phyloP scores from a whole-genome alignment of 345 rosid genomes.

The Syzygium aqueum region DNA sequence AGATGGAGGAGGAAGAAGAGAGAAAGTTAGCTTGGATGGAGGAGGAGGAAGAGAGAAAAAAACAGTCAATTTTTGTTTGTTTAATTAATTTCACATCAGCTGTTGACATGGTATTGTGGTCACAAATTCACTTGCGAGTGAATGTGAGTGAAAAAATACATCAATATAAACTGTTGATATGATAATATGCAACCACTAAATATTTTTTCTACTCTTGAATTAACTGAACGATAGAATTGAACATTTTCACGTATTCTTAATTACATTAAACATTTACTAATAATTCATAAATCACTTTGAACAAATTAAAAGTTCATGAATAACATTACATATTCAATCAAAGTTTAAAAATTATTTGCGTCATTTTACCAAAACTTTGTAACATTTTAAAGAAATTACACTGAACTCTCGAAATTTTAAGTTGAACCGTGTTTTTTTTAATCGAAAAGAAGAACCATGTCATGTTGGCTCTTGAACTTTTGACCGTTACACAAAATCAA shows the following conservation, averaged over 20 bases:
- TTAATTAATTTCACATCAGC: not conserved
- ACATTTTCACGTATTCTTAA: not conserved
- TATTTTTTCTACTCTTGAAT: not conserved
- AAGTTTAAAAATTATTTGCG: not conserved
- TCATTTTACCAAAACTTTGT: not conserved
- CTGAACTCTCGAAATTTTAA: not conserved
- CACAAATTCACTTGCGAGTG: not conserved
- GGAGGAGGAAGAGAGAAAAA: too few species aligned
- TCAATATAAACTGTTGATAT: too few species aligned
- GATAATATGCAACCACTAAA: not conserved
- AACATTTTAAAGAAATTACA: not conserved
- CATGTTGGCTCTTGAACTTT: not conserved
- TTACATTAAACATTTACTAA: not conserved
- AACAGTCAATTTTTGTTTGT: not conserved
- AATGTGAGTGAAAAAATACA: not conserved
- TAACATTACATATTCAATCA: accelerated
- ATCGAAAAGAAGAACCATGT: too few species aligned
- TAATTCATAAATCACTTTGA: not conserved
- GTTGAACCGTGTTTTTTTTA: too few species aligned
- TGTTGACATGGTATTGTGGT: accelerated
- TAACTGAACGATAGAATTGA: accelerated
- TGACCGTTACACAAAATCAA: not conserved
- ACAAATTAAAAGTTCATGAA: too few species aligned
- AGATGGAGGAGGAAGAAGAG: not conserved
- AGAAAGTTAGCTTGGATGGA: too few species aligned